Conservation (phyloP, 768 basidiomycete species). For the Butyriboletus loyo region DNA sequence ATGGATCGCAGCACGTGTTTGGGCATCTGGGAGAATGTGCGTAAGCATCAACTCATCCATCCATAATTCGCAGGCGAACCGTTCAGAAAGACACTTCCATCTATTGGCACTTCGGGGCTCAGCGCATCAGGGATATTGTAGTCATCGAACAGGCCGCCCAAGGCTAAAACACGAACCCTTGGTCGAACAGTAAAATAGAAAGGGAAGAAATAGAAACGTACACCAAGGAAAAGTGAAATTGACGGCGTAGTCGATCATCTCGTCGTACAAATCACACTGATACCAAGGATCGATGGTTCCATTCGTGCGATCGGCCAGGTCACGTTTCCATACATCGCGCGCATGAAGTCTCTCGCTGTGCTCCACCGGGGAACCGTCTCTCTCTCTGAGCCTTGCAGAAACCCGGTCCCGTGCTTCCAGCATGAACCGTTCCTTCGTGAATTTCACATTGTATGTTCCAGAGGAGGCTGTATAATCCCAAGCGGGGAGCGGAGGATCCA, state of each 20-base stretch:
- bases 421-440: slow-evolving; percentile 10
- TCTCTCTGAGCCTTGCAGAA: slow-evolving; percentile 6
- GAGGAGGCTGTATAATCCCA: too few species aligned
- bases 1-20: slow-evolving; percentile 56
- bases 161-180: background rate
- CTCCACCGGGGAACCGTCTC: slow-evolving; percentile 13
- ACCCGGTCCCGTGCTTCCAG: slow-evolving; percentile 9
- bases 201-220: slow-evolving; percentile 17
- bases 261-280: slow-evolving; percentile 55
- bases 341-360: slow-evolving; percentile 17
- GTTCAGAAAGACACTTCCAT: background rate
- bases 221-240: slow-evolving; percentile 65
- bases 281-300: slow-evolving; percentile 60
- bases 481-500: background rate
- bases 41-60: slow-evolving; percentile 33
- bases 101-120: background rate
- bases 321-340: slow-evolving; percentile 38
- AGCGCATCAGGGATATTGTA: slow-evolving; percentile 39
- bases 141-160: slow-evolving; percentile 37
- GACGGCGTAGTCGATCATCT: slow-evolving; percentile 63
- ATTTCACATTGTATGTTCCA: background rate
- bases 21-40: slow-evolving; percentile 38
- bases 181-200: background rate
- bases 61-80: background rate
- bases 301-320: slow-evolving; percentile 46